Evolutionary conservation across 2,329 filamentous ascomycete genomes (phyloP), one percentile per base, ranked within the genome.

Genomic region (Lachnum nothofagi): DNA sequence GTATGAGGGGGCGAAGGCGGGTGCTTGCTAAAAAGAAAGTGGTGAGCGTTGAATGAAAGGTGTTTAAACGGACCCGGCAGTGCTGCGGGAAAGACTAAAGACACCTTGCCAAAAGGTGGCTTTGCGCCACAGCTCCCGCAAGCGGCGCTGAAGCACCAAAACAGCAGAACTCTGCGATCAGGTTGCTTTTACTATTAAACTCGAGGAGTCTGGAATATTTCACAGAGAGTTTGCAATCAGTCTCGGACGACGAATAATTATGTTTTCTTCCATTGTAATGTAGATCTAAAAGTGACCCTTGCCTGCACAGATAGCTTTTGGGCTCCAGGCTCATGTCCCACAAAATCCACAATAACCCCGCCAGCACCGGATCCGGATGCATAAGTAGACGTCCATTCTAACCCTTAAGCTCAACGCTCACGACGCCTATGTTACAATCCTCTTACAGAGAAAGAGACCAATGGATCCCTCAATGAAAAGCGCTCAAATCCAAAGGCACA

Each of bases 401-500:
- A 20, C n/a, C 16, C 34, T 7, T 17, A 37, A 8, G n/a, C 17
- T 16, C 8, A 20, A 37, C 34, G n/a, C 34, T 19, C 34, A 16
- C n/a, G 34, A 16, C 17, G n/a, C 17, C 10, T 17, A 7, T 17
- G 16, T 19, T 12, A 6, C 25, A 12, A 6, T 27, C 25, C 25
- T 27, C 12, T 27, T 27, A 6, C 25, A 27, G 6, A 27, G 6
- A 27, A 6, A 6, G 12, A 6, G 6, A 27, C 25, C 23, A 44
- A 44, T 42, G 27, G 27, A 22, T 42, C 31, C n/a, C 41, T 58
- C 50, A 65, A 38, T 60, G 46, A 34, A 63, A 65, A 42, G 77
- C 73, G 57, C 74, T 80, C 64, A 98, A 69, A 72, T 97, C 88
- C 60, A 97, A 72, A 24, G 93, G 93, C 58, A 97, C 91, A 72